These are phyloP conservation scores for Nitzschia sp. DNA, from an alignment of 108 stramenopile genomes.

Conservation along the genomic window DNA sequence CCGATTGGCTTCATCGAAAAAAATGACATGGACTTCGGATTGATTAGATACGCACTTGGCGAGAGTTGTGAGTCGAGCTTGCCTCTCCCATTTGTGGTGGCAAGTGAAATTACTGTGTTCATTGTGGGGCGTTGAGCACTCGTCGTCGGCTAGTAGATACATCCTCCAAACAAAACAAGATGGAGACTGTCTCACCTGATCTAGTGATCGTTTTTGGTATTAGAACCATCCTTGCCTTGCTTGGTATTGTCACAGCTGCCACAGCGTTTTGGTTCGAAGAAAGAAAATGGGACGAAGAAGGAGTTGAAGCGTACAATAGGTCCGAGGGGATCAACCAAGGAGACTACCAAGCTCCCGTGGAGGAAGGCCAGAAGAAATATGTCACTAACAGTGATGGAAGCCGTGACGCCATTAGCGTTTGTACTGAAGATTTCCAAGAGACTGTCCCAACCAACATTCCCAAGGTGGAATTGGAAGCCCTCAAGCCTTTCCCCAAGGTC, in stretches of 20 bases:
- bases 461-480: conserved; percentile 8
- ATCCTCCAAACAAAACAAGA: not conserved
- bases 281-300: conserved; percentile 33
- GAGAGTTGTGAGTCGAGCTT: no score
- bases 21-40: no score
- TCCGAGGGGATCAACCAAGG: not conserved
- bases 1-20: no score
- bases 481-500: conserved; percentile 3
- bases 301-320: conserved; percentile 11
- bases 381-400: conserved; percentile 18
- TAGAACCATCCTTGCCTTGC: conserved; percentile 20
- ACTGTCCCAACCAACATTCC: not conserved
- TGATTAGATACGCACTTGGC: no score
- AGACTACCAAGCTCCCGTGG: conserved; percentile 15
- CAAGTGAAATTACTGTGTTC: no score
- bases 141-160: no score
- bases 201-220: conserved; percentile 16
- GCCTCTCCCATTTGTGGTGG: no score
- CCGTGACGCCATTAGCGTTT: conserved; percentile 26
- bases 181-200: conserved; percentile 6
- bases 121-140: no score
- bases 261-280: conserved; percentile 19
- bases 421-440: conserved; percentile 16
- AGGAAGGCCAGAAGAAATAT: conserved; percentile 6
- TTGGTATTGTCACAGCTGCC: conserved; percentile 11